These are phyloP conservation scores for Tillandsia leiboldiana DNA, from an alignment of 176 grass and related monocot species.

Conservation along the genomic window DNA sequence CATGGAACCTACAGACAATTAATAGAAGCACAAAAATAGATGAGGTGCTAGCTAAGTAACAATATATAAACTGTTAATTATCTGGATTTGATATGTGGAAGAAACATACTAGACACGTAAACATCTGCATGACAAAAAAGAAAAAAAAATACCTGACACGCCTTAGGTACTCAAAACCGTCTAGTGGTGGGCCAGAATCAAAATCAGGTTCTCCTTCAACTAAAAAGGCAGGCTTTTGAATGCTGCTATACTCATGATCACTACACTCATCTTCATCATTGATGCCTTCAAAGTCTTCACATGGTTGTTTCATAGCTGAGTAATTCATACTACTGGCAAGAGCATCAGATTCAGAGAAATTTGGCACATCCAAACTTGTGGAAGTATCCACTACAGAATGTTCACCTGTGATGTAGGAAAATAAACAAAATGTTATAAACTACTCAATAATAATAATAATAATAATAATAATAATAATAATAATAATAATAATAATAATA, in stretches of 20 bases:
- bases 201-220: slow-evolving; percentile 90
- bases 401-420: slow-evolving; percentile 12
- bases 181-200: slow-evolving; percentile 59
- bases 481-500: neutral
- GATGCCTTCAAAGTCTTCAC: slow-evolving; percentile 19
- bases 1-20: too few species aligned
- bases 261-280: slow-evolving; percentile 39
- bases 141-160: slow-evolving; percentile 61
- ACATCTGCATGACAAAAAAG: neutral
- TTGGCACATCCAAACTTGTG: slow-evolving; percentile 13
- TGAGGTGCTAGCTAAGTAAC: too few species aligned
- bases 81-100: neutral
- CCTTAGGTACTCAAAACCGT: slow-evolving; percentile 87
- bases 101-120: neutral
- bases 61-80: neutral
- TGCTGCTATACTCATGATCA: slow-evolving; percentile 55
- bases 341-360: neutral
- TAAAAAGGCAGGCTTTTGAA: slow-evolving; percentile 66
- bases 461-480: neutral
- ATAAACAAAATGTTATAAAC: neutral
- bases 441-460: neutral
- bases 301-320: slow-evolving; percentile 3
- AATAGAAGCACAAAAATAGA: too few species aligned
- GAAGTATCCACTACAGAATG: neutral
- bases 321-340: neutral